phyloP scores from a whole-genome alignment of 768 basidiomycete species.

The Coprinopsis sp. region DNA sequence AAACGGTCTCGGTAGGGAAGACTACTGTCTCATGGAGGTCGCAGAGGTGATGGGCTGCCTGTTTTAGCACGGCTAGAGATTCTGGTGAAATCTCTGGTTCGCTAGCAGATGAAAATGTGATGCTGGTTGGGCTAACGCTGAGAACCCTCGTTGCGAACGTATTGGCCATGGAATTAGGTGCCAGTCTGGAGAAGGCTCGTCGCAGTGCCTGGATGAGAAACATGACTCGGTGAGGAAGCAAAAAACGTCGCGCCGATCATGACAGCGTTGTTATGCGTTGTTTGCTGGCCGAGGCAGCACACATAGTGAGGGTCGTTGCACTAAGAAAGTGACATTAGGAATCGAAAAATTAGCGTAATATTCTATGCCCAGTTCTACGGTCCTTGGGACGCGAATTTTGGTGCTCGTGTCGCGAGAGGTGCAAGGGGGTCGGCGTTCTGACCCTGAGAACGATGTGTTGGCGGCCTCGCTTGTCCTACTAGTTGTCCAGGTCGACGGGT shows the following conservation, averaged over 20 bases:
- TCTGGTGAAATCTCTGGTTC: slow-evolving; percentile 43
- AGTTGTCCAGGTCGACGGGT: slow-evolving; percentile 22
- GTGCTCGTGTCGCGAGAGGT: not conserved
- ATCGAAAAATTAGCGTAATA: not conserved
- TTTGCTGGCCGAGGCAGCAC: slow-evolving; percentile 7
- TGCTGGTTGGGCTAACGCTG: slow-evolving; percentile 57
- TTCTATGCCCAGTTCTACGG: too few species aligned
- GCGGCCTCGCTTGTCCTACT: too few species aligned
- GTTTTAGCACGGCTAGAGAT: slow-evolving; percentile 49
- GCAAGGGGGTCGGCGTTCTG: not conserved
- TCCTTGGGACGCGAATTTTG: too few species aligned
- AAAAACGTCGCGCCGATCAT: not conserved
- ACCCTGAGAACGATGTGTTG: too few species aligned
- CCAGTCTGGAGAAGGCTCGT: slow-evolving; percentile 23
- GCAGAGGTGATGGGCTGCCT: slow-evolving; percentile 53
- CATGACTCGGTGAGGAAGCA: slow-evolving; percentile 13
- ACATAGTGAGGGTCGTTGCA: too few species aligned
- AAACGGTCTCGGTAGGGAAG: slow-evolving; percentile 97
- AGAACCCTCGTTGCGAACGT: slow-evolving; percentile 40
- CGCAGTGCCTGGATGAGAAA: slow-evolving; percentile 27
- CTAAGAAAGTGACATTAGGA: not conserved
- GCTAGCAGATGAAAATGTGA: slow-evolving; percentile 48
- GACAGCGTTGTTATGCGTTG: slow-evolving; percentile 6
- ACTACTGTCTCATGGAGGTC: slow-evolving; percentile 58
- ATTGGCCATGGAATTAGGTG: slow-evolving; percentile 18